Evolutionary conservation across 2,329 filamentous ascomycete genomes (phyloP).

Genomic region (Lecanicillium sp.): DNA sequence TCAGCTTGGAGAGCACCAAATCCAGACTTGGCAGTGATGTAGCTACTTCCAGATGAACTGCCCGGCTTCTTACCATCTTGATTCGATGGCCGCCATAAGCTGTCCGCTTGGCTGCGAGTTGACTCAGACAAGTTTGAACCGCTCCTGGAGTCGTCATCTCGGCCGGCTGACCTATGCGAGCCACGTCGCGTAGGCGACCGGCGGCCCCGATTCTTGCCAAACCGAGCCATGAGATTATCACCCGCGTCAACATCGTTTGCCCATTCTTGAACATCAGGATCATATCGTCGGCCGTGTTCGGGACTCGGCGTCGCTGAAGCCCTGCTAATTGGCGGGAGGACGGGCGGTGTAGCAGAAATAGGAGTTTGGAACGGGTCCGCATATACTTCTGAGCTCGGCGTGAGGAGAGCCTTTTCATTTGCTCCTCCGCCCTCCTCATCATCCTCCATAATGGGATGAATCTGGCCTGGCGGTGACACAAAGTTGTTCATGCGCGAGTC

Average conservation of each 20-base stretch:
- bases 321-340: constrained; percentile 14
- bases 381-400: constrained; percentile 27
- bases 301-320: constrained; percentile 31
- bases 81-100: constrained; percentile 28
- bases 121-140: constrained; percentile 51
- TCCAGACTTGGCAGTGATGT: constrained; percentile 46
- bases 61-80: constrained; percentile 27
- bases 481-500: constrained; percentile 19
- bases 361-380: constrained; percentile 47
- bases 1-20: constrained; percentile 46
- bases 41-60: constrained; percentile 37
- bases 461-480: constrained; percentile 29
- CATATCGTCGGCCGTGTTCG: constrained; percentile 26
- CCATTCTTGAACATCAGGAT: constrained; percentile 52
- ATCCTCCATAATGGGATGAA: constrained; percentile 53
- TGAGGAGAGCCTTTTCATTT: constrained; percentile 19
- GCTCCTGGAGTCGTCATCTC: constrained; percentile 44
- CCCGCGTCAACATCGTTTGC: constrained; percentile 48
- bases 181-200: constrained; percentile 30
- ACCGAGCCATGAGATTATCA: constrained; percentile 41
- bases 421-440: constrained; percentile 42
- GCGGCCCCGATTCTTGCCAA: constrained; percentile 27
- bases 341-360: constrained; percentile 14
- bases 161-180: constrained; percentile 26
- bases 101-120: constrained; percentile 37